A percentile compares a stretch with the other conserved stretches of the same genome.
These are phyloP conservation scores for Cryptococcus sp. DNA, from an alignment of 1,284 basidiomycete species.

Conservation along the genomic window DNA sequence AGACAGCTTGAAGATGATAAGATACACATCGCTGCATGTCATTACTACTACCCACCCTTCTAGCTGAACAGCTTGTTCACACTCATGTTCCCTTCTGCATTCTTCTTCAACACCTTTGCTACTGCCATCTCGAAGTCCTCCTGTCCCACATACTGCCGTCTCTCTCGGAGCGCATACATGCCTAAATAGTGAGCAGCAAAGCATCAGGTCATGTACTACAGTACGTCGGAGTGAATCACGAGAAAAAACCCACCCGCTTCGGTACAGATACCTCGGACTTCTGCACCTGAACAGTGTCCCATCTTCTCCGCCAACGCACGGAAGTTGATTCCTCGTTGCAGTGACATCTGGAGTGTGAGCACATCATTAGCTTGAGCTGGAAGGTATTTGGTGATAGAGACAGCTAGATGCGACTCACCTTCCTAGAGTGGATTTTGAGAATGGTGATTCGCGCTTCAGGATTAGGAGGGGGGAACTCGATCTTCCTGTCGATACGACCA, in stretches of 20 bases:
- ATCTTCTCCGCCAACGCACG: constrained; percentile 96
- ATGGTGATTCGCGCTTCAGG: constrained; percentile 97
- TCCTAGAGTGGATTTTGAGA: constrained; percentile 93
- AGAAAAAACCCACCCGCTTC: constrained; percentile 73
- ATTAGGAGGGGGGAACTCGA: constrained; percentile 98
- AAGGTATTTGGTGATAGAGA: constrained; percentile 1
- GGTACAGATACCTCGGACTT: constrained; percentile 97
- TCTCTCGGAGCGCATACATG: constrained; percentile 95
- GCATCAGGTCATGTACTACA: constrained; percentile 11
- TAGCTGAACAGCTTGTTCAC: constrained; percentile 80
- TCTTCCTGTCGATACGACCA: constrained; percentile 97
- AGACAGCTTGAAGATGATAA: no score
- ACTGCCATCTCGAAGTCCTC: constrained; percentile 99
- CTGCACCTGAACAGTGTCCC: constrained; percentile 97
- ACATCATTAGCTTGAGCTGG: no score
- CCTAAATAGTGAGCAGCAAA: constrained; percentile 55
- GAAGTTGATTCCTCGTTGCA: constrained; percentile 96
- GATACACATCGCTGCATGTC: neutral
- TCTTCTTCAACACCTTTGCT: constrained; percentile 92
- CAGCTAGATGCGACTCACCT: constrained; percentile 58
- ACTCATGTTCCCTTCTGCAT: constrained; percentile 84
- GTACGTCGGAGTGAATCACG: neutral
- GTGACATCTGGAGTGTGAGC: constrained; percentile 71
- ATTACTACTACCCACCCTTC: neutral
- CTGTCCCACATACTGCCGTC: constrained; percentile 94